Evolutionary conservation across 106 monocot species (phyloP).

Genomic region (Dioscorea alata): DNA sequence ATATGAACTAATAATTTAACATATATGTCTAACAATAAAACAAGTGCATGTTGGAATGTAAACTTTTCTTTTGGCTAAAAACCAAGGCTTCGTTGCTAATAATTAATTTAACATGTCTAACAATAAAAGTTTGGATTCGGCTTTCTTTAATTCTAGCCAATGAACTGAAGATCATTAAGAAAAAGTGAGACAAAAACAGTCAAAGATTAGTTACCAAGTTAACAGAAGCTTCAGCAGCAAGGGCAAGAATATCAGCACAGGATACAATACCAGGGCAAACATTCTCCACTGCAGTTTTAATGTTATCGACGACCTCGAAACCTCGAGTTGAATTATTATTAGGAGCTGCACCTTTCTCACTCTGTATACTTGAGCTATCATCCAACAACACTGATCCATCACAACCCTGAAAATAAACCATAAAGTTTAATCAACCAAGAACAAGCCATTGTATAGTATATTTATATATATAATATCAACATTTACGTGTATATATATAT

Average conservation of each 20-base stretch:
- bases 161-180: neutral
- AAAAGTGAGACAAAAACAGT: neutral
- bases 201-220: conserved; percentile 18
- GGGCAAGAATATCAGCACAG: conserved; percentile 48
- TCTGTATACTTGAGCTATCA: neutral
- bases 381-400: conserved; percentile 33
- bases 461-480: no score
- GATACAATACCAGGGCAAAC: conserved; percentile 43
- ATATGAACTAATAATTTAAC: no score
- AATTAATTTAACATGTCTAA: no score
- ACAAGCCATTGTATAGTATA: no score
- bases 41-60: no score
- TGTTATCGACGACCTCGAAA: conserved; percentile 23
- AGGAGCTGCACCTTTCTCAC: conserved; percentile 27
- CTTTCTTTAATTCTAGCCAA: no score
- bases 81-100: no score
- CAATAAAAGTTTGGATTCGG: no score
- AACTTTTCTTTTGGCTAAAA: no score
- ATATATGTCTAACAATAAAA: no score
- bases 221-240: conserved; percentile 39
- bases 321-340: conserved; percentile 22
- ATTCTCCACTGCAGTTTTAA: conserved; percentile 24
- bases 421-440: no score
- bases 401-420: conserved; percentile 19
- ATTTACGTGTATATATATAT: no score